Evolutionary conservation across 2,329 filamentous ascomycete species (phyloP), one percentile per base, ranked within the genome.

Genomic region (Stenocarpella maydis): DNA sequence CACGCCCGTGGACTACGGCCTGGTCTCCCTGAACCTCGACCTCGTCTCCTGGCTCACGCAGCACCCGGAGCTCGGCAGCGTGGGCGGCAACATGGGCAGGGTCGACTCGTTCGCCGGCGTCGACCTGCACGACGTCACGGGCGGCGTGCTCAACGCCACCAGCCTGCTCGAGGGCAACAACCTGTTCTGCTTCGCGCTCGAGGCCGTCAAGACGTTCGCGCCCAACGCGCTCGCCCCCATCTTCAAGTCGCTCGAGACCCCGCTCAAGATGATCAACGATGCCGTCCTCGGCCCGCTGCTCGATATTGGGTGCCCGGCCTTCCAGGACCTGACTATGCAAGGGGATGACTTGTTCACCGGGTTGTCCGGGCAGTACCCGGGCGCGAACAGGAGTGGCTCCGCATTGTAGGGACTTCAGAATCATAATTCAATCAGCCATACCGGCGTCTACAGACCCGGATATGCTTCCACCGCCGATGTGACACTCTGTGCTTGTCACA

Each of bases 211-310:
- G 72, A 78, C 80, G 7, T 79, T 74, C 4, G 75, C 81, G 0
- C 84, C 84, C 1, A 83, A 84, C 74, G 73, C 82, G 0, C 70
- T 84, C 1, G 78, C 77, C 2, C 77, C 77, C 1, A 37, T 84
- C 5, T 80, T 83, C 61, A 71, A 73, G 1, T 76, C 78, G 24
- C 64, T 83, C 31, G 71, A 72, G 10, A 68, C 72, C 2, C 75
- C 81, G 9, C 66, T 80, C 34, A 68, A 77, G 69, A 71, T 80
- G 58, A 52, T 82, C 65, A 79, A 75, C n/a, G 70, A 76, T 14
- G 77, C 76, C 15, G 54, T 83, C n/a, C 71, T 72, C 1, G 63
- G 72, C 9, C 73, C 76, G 28, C 54, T 79, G 21, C 65, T 78
- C 2, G 72, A 74, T 24, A 68, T 79, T 2, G 55, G 71, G 5